phyloP scores from a whole-genome alignment of 345 rosid species.

The Syzygium aqueum region DNA sequence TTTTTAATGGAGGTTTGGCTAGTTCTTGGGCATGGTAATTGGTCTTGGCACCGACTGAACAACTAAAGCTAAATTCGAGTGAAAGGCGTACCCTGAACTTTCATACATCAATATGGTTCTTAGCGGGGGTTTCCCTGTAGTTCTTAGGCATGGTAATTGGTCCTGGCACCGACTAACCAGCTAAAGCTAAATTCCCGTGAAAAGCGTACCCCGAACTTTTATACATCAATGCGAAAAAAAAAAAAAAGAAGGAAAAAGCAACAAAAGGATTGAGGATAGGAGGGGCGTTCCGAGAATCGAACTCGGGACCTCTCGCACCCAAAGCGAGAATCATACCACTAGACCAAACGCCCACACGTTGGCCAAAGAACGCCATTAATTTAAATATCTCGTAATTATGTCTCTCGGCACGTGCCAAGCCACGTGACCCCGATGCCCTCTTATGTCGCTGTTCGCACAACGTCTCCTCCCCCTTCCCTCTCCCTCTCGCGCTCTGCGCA shows the following conservation, averaged over 20 bases:
- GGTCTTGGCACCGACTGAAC: too few relatives aligned
- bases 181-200: neutral
- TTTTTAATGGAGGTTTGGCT: too few relatives aligned
- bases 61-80: neutral
- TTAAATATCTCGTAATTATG: too few relatives aligned
- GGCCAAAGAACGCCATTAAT: rapidly evolving
- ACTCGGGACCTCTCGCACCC: constrained; percentile 98
- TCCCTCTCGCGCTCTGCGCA: neutral
- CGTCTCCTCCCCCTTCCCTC: neutral
- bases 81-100: neutral
- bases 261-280: too few relatives aligned
- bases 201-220: neutral
- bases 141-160: neutral
- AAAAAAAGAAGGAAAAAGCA: too few relatives aligned
- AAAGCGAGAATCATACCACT: constrained; percentile 95
- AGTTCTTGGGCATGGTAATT: too few relatives aligned
- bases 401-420: neutral
- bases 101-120: neutral
- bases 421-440: neutral
- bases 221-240: neutral
- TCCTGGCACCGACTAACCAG: neutral
- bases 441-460: neutral
- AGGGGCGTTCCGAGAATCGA: constrained; percentile 83
- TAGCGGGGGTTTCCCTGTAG: neutral
- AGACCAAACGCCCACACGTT: constrained; percentile 59